Evolutionary conservation across 2,329 filamentous ascomycete genomes (phyloP).

Genomic region (Fusarium drepaniforme): DNA sequence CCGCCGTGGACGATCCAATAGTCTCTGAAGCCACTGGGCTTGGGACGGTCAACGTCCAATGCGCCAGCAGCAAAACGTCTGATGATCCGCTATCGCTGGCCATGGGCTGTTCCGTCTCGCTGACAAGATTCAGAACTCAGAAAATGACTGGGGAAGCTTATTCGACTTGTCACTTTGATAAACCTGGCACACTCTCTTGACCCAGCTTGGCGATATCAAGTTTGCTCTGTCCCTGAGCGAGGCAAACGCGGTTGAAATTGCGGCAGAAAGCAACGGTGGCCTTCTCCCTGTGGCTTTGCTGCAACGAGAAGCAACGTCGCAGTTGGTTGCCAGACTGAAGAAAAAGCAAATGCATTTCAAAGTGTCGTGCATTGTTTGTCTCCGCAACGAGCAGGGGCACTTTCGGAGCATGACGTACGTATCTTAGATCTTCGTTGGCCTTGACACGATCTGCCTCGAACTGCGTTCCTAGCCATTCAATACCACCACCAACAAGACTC

Average conservation of each 20-base stretch:
- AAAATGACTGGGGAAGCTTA: neutral
- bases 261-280: neutral
- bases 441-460: conserved; percentile 12
- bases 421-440: neutral
- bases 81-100: neutral
- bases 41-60: conserved; percentile 5
- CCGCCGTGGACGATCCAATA: conserved; percentile 22
- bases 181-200: neutral
- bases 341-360: conserved; percentile 19
- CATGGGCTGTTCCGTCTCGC: neutral
- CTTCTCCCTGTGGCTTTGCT: neutral
- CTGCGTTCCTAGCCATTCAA: conserved; percentile 5
- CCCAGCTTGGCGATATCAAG: neutral
- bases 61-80: conserved; percentile 13
- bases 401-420: conserved; percentile 28
- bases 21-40: conserved; percentile 12
- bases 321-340: neutral
- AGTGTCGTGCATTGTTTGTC: conserved; percentile 25
- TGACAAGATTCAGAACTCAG: conserved; percentile 13
- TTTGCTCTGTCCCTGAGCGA: neutral
- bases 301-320: neutral
- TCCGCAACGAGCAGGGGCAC: conserved; percentile 14
- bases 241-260: neutral
- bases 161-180: conserved; percentile 7
- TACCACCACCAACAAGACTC: conserved; percentile 1